phyloP scores from a whole-genome alignment of 2,329 filamentous ascomycete genomes.

The Myriosclerotinia scirpicola region DNA sequence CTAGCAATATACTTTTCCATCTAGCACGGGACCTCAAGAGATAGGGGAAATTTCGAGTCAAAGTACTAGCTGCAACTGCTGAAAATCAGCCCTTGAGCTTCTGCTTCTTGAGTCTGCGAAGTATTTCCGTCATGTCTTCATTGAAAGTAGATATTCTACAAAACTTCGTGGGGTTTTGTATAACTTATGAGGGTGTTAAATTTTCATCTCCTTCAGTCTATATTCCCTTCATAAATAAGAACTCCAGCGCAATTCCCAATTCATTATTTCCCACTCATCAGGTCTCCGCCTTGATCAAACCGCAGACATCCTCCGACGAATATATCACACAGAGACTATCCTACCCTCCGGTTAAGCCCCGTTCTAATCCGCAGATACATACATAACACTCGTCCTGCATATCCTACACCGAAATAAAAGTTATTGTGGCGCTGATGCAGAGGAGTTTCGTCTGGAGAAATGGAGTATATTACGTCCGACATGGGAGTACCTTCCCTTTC shows the following conservation, averaged over 20 bases:
- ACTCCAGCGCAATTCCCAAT: not conserved
- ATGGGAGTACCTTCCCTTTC: slow-evolving; percentile 11
- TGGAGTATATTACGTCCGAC: not conserved
- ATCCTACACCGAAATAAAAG: not conserved
- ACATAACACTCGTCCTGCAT: not conserved
- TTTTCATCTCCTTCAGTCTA: too few relatives aligned
- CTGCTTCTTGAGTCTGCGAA: not conserved
- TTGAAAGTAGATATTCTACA: not conserved
- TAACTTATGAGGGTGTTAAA: too few relatives aligned
- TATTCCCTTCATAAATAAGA: not conserved
- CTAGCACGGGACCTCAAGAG: too few relatives aligned
- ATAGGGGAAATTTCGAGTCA: too few relatives aligned
- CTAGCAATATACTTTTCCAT: not conserved
- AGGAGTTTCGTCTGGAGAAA: not conserved
- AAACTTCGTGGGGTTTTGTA: too few relatives aligned
- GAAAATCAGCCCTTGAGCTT: too few relatives aligned
- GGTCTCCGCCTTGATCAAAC: not conserved
- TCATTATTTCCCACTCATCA: not conserved
- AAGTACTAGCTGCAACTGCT: too few relatives aligned
- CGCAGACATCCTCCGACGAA: not conserved
- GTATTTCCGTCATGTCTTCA: not conserved
- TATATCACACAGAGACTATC: not conserved
- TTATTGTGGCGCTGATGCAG: slow-evolving; percentile 42
- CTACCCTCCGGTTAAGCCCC: not conserved
- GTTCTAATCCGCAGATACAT: not conserved